phyloP scores from a whole-genome alignment of 2,329 filamentous ascomycete genomes.

The Sporothrix pallida region DNA sequence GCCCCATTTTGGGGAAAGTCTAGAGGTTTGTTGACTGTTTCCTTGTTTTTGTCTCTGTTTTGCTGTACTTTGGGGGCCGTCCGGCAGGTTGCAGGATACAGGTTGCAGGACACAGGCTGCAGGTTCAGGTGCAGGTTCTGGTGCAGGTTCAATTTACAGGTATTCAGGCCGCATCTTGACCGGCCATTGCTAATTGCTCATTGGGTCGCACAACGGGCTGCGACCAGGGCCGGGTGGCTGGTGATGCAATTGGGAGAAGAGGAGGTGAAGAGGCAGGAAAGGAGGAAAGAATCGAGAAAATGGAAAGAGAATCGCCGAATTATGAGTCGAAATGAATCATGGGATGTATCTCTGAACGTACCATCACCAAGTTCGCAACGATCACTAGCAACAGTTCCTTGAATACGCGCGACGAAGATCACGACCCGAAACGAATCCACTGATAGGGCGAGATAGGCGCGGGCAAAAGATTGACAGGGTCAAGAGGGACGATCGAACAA shows the following conservation, averaged over 20 bases:
- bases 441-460: too few species aligned
- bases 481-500: too few species aligned
- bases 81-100: not conserved
- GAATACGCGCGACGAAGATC: slow-evolving; percentile 6
- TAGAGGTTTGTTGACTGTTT: not conserved
- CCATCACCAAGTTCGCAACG: not conserved
- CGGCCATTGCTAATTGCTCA: not conserved
- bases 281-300: not conserved
- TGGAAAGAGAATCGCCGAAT: not conserved
- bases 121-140: too few species aligned
- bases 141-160: too few species aligned
- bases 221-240: slow-evolving; percentile 6
- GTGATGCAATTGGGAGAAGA: slow-evolving; percentile 7
- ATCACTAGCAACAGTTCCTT: not conserved
- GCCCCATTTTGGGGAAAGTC: not conserved
- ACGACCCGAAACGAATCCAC: not conserved
- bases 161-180: too few species aligned
- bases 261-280: not conserved
- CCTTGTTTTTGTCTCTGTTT: slow-evolving; percentile 1
- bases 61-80: not conserved
- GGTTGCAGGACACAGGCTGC: too few species aligned
- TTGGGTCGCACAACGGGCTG: slow-evolving; percentile 12
- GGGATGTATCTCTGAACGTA: not conserved
- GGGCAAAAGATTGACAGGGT: too few species aligned
- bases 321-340: slow-evolving; percentile 15